Base-by-base conservation (phyloP, 306 rosid species). In the Quercus alba region DNA sequence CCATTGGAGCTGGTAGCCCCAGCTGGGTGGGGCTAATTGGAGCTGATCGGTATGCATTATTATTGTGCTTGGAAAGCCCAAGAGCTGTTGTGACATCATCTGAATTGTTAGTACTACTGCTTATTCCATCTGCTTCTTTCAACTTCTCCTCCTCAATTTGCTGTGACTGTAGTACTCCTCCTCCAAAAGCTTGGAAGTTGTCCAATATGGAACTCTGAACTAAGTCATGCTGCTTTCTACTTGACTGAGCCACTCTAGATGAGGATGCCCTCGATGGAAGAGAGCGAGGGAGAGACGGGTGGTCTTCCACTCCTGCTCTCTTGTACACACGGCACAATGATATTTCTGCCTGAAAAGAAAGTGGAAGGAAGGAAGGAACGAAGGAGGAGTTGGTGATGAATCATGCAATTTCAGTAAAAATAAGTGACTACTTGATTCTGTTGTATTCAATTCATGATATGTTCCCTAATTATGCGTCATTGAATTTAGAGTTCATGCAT, bases 271-370 rank as follows among this genome's bases (percentile, higher is more conserved):
- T 38, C 0, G 91, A 85, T 13, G 89, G 87, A n/a, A 95, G 89
- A 56, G 88, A 88, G 1, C 98, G 98, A 72, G 98, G 97, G 61
- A 92, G 94, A 8, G 97, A 94, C 0, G 97, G 95, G 72, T 92
- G 97, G 75, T 96, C 98, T 84, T 96, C 99, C 1, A 96, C 99
- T 75, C 99, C 99, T 0, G 98, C 90, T 84, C 99, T 87, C 86
- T 96, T 93, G 90, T 93, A 93, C 25, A 96, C 99, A 1, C 99
- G 90, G 77, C 99, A 96, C 2, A 96, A 85, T 5, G 99, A 96
- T 87, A 96, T 96, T 83, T 96, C 99, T 31, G 88, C 91, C 99
- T 95, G 79, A 5, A 77, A 64, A 20, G 44, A 77, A 52, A 17
- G 25, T 56, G 20, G 25, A 41, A 17, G 23, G 20, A 75, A 41